Base-by-base conservation (phyloP, 495 filamentous ascomycete genomes). In the Tuber calosporum region DNA sequence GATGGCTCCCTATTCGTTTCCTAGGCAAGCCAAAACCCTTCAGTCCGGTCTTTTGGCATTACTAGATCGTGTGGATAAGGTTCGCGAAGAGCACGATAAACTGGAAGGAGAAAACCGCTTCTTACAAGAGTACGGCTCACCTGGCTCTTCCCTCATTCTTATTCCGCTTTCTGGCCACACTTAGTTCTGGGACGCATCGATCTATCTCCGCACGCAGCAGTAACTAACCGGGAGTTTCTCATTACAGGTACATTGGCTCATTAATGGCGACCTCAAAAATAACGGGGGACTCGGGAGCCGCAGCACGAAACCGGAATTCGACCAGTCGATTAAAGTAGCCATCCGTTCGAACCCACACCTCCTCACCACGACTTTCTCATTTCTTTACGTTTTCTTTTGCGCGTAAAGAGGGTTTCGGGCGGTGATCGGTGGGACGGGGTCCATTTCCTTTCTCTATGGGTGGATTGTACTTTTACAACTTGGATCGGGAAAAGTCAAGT, bases 91-190 rank as follows among this genome's bases (percentile, higher is more conserved):
- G 82, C 93, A 97, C 81, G 91, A 97, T 83, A 96, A 96, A 83
- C 87, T 99, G 40, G 94, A 98, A 82, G 92, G 86, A 78, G 91
- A 97, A 80, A 99, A 99, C 86, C 92, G 90, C 79, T 97, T 97
- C 78, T 83, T 99, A 19, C 96, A 98, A 81, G 92, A 94, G 81
- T 94, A 94, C 82, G 77, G 48, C 68, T 22, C 69, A 45, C 75
- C 40, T 43, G 37, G 70, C 42, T 40, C 43, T 71, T 68, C 58
- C 37, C 73, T 70, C 71, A 41, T 71, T 77, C 62, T 36, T 66
- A n/a, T 41, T 39, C 36, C 19, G 58, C 41, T 37, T 43, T 40
- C 43, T 66, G 69, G 67, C 69, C 38, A 72, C 30, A 58, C 48
- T 58, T 58, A n/a, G 48, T 30, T 58, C 48, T 58, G 9, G 48